Base-by-base conservation (phyloP, 768 basidiomycete genomes). In the Russula griseocarnosa region DNA sequence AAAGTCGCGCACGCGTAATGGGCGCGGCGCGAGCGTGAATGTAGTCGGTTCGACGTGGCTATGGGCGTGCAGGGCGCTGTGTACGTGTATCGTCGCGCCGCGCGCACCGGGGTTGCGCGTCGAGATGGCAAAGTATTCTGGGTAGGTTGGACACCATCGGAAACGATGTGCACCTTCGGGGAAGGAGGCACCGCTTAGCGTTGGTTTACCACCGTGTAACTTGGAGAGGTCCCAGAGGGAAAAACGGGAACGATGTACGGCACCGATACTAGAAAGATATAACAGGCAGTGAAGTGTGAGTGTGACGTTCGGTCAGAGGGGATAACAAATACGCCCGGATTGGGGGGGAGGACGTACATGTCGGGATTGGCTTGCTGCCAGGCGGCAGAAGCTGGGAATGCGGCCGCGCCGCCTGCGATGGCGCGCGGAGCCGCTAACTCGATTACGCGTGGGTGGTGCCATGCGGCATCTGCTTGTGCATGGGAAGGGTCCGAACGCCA, bases 51-150 rank as follows among this genome's bases (percentile, higher is more conserved):
- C 82, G 28, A 86, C 80, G 54, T 88, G 81, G 20, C 84, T 73
- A 72, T 85, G 88, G 57, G 80, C 80, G 22, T 64, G 63, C 58
- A 64, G 24, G 51, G 79, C 77, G 69, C 88, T 88, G 75, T 90
- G 82, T 47, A 92, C 79, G 69, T 90, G 82, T 44, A 93, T 78
- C 34, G 82, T 74, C 32, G 89, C 90, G 78, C 63, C 58, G 7
- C 59, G 47, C 24, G 44, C 46, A 4, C 81, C 52, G 44, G 36
- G 47, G 40, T 50, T 81, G 69, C 81, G 79, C 7, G 85, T 80
- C 9, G 88, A 86, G 59, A 92, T 84, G 44, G 87, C 91, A 74
- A 93, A 93, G 69, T 86, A 86, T 59, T 88, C 85, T 11, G 88
- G 81, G 72, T 83, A 83, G 18, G 88, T 87, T 26, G 81, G 84